phyloP scores from a whole-genome alignment of 1,139 yeast species.

The Meyerozyma smithsonii region DNA sequence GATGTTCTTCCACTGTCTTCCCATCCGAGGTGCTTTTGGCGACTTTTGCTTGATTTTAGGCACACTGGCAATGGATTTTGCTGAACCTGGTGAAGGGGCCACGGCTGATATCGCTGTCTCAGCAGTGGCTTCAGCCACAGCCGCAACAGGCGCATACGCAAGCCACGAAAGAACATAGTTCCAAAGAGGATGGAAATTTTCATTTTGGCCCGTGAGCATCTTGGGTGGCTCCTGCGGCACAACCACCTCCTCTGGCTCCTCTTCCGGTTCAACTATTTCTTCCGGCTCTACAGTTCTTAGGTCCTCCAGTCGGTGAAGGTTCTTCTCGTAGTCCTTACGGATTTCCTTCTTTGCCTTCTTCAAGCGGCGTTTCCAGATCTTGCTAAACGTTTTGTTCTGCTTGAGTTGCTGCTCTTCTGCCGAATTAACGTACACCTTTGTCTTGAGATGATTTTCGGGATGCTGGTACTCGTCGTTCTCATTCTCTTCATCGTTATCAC shows the following conservation, averaged over 20 bases:
- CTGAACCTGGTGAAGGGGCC: neutral
- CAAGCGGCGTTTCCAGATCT: constrained; percentile 3
- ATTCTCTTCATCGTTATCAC: neutral
- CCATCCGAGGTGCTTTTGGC: constrained; percentile 2
- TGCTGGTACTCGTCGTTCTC: neutral
- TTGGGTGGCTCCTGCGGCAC: neutral
- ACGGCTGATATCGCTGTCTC: no score
- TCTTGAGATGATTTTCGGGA: neutral
- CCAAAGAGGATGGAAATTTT: constrained; percentile 36
- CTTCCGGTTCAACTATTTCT: neutral
- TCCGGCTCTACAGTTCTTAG: neutral
- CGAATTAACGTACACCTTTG: constrained; percentile 2
- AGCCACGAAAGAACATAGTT: constrained; percentile 35
- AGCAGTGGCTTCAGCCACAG: no score
- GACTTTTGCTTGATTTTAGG: no score
- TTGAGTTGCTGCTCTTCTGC: constrained; percentile 2
- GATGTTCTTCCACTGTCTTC: neutral
- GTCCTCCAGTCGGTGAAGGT: neutral
- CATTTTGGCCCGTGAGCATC: constrained; percentile 10
- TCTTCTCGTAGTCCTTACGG: constrained; percentile 5
- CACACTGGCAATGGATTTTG: neutral
- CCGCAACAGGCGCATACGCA: constrained; percentile 15
- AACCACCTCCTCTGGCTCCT: neutral
- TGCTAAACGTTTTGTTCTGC: constrained; percentile 4
- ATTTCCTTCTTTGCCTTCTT: constrained; percentile 5